Evolutionary conservation across 495 filamentous ascomycete genomes (phyloP), one percentile per base, ranked within the genome.

Genomic region (Hypoxylon crocopeplum): DNA sequence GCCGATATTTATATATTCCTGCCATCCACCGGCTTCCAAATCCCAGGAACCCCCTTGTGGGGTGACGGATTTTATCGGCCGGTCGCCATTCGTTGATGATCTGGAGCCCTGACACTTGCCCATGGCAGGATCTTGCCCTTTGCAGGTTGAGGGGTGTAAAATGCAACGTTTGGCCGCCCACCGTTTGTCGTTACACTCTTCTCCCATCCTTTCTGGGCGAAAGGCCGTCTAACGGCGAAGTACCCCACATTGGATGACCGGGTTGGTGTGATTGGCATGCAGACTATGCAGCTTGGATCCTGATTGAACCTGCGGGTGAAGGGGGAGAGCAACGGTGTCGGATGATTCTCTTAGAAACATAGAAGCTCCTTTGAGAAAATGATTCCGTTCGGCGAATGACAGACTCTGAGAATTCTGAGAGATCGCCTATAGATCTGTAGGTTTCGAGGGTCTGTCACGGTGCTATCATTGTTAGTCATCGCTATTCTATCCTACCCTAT

Each of bases 101-200:
- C 33, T 53, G 48, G 56, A 60, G 37, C 56, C 56, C 34, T n/a
- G n/a, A n/a, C n/a, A n/a, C n/a, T n/a, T n/a, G n/a, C n/a, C n/a
- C n/a, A n/a, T n/a, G n/a, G n/a, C n/a, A n/a, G n/a, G n/a, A n/a
- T n/a, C n/a, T n/a, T n/a, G 39, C 2, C 17, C 19, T 12, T 7
- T 21, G 24, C 39, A 10, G 22, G 48, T 24, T 11, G 48, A 33
- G 17, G 33, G 56, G 56, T 32, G 37, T 53, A 59, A 53, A 55
- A 50, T 46, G 39, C 53, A 46, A 29, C 17, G 52, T 39, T 2
- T 63, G 54, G 60, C 60, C 60, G 60, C 54, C 60, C 42, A 58
- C 53, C 60, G 40, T 24, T 45, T 53, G 25, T 27, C 22, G 21
- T n/a, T 37, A 5, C 48, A 12, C 15, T 30, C 34, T 62, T 29